Conservation (phyloP, 2,329 filamentous ascomycete species). For the Diaporthe sp. region DNA sequence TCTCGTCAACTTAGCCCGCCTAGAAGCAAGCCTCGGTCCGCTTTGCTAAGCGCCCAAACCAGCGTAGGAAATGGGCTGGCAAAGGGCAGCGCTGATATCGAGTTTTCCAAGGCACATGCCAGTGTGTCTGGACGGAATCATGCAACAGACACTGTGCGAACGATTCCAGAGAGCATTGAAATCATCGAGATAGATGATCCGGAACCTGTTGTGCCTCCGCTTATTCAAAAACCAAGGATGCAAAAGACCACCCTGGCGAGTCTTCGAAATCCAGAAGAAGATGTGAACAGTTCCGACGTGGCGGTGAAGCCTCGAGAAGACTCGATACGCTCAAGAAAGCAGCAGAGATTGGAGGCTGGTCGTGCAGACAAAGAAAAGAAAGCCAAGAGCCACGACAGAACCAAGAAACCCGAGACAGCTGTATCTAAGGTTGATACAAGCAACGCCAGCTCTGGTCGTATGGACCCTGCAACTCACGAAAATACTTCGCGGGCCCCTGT, state of each 20-base stretch:
- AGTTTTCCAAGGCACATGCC: not conserved
- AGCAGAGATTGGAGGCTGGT: constrained; percentile 15
- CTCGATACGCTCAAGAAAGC: not conserved
- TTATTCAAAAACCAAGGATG: not conserved
- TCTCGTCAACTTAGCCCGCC: constrained; percentile 5
- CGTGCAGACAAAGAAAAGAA: constrained; percentile 4
- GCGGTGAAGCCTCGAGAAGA: not conserved
- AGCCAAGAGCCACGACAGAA: constrained; percentile 10
- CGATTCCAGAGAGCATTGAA: constrained; percentile 1
- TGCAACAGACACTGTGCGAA: not conserved
- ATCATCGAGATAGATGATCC: constrained; percentile 39
- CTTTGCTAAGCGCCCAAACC: not conserved
- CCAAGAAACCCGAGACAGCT: constrained; percentile 15
- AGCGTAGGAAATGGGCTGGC: not conserved
- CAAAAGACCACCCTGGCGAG: not conserved
- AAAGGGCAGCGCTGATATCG: not conserved
- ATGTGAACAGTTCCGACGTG: not conserved
- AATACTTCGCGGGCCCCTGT: not conserved
- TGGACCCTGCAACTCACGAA: too few relatives aligned
- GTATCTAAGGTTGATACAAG: not conserved
- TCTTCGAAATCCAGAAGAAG: not conserved
- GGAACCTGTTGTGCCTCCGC: not conserved
- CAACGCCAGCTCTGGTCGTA: not conserved
- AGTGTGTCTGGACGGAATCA: not conserved
- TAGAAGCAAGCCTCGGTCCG: not conserved